Evolutionary conservation across 169 alveolate species (phyloP), one percentile per base, ranked within the genome.

Genomic region (Plasmodium ovale): DNA sequence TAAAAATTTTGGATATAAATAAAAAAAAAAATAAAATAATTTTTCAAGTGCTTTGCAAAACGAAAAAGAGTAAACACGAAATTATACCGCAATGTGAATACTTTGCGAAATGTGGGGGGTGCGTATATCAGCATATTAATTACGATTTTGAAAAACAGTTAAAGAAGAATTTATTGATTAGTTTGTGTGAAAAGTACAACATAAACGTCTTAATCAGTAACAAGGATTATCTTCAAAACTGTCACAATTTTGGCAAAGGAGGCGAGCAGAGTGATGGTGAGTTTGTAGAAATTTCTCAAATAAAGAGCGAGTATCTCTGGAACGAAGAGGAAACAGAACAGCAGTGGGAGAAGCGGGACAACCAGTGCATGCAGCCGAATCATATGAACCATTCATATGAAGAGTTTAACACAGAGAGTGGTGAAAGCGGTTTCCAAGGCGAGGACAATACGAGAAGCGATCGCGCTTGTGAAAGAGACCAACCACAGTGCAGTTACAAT

Each of bases 71-170:
- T 42, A 82, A 82, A 44, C 51, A 82, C 44, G 90, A 82, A 82
- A 68, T 65, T 35, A 60, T 68, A 42, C 90, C 90, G 12, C 31
- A 39, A 19, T 82, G 90, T 65, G 84, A 82, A 53, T 56, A 82
- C 51, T 82, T 82, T 82, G 53, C 85, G 58, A 68, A 64, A 53
- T 82, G 90, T 65, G 90, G 90, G 4, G 84, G 90, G 16, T 82
- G 90, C 31, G 51, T 82, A n/a, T 82, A 39, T 51, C 90, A 82
- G 19, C 90, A 82, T 29, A 82, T 82, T 56, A 59, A 82, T 59
- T 82, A 82, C 42, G 59, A 65, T 21, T 82, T 65, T 82, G 90
- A 82, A 67, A 14, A 37, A 47, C 31, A 67, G 37, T 54, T 67
- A 54, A 82, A 82, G 56, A 82, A 68, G 39, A 49, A 82, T 37